phyloP scores from a whole-genome alignment of 257 asterid species.

The Euphrasia confusa region DNA sequence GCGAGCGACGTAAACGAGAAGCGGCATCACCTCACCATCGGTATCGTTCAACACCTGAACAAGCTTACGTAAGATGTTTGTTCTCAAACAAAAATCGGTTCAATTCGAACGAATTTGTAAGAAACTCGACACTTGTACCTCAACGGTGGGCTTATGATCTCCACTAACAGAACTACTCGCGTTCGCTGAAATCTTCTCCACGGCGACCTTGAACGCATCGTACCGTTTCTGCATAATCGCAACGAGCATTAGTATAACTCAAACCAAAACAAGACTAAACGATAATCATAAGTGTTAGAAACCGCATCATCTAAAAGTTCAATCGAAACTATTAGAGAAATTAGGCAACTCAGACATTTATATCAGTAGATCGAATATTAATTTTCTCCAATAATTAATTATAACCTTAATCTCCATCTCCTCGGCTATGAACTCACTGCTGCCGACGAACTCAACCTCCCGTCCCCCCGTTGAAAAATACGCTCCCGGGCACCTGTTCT shows the following conservation, averaged over 20 bases:
- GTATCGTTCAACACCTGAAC: conserved; percentile 34
- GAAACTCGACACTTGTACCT: conserved; percentile 23
- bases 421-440: conserved; percentile 29
- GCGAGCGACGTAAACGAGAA: conserved; percentile 60
- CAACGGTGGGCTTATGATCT: conserved; percentile 33
- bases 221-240: conserved; percentile 31
- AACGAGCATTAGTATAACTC: not conserved
- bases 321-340: no score
- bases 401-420: conserved; percentile 40
- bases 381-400: no score
- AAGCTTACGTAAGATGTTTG: no score
- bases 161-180: conserved; percentile 14
- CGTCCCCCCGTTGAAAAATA: conserved; percentile 26
- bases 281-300: no score
- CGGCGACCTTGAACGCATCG: conserved; percentile 28
- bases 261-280: no score
- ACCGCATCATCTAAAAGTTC: no score
- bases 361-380: no score
- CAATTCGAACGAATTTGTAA: no score
- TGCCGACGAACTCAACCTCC: not conserved
- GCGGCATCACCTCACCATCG: conserved; percentile 32
- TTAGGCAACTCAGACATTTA: no score
- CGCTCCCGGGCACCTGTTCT: conserved; percentile 33
- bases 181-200: conserved; percentile 24
- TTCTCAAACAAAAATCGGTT: no score